Conservation (phyloP, 2,329 filamentous ascomycete genomes). For the Lojkania enalia region DNA sequence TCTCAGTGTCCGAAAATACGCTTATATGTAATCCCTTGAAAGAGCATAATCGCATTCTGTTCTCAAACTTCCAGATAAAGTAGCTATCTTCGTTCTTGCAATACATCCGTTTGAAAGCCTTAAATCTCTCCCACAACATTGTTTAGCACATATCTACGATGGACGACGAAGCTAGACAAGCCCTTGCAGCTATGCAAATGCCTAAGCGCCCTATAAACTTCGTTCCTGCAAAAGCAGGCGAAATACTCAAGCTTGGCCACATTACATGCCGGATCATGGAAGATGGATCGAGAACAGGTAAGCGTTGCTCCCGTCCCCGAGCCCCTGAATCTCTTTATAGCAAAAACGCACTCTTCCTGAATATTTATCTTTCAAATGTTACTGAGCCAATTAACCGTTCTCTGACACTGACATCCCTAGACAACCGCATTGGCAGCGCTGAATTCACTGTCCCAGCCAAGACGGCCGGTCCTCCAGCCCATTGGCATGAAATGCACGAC, state of each 20-base stretch:
- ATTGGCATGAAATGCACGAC: slow-evolving; percentile 61
- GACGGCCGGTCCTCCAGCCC: slow-evolving; percentile 52
- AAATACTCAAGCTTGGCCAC: slow-evolving; percentile 54
- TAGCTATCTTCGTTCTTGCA: too few species aligned
- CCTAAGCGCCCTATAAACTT: slow-evolving; percentile 53
- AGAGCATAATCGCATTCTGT: too few species aligned
- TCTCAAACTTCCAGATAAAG: too few species aligned
- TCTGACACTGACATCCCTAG: too few species aligned
- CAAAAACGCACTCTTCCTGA: too few species aligned
- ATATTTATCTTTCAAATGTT: too few species aligned
- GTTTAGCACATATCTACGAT: slow-evolving; percentile 18
- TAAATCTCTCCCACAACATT: neutral
- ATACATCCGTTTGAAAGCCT: too few species aligned
- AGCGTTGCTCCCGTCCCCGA: too few species aligned
- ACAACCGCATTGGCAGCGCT: slow-evolving; percentile 54
- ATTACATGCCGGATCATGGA: slow-evolving; percentile 57
- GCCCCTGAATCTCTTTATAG: too few species aligned
- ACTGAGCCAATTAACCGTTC: too few species aligned
- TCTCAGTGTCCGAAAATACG: neutral
- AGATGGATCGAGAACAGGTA: slow-evolving; percentile 56
- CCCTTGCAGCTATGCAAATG: slow-evolving; percentile 41
- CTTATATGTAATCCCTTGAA: neutral
- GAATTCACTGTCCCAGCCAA: slow-evolving; percentile 55
- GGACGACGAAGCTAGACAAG: slow-evolving; percentile 42
- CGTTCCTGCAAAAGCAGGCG: slow-evolving; percentile 53